These are phyloP conservation scores for Fusarium vanettenii DNA, from an alignment of 2,329 filamentous ascomycete genomes.

Conservation along the genomic window DNA sequence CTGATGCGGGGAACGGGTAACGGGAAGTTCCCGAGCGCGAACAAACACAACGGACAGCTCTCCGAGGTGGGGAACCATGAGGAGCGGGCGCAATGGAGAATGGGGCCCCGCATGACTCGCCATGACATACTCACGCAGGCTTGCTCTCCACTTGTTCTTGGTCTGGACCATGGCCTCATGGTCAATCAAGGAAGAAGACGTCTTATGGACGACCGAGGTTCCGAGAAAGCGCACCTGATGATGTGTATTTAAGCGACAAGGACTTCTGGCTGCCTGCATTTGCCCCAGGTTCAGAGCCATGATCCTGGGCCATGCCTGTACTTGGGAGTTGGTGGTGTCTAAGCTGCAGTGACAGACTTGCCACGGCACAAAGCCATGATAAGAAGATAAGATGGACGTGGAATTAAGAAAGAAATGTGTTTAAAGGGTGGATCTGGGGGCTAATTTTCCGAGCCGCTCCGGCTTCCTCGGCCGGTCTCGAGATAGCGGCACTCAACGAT, in stretches of 20 bases:
- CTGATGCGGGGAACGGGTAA: not conserved
- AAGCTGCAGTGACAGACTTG: not conserved
- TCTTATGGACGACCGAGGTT: not conserved
- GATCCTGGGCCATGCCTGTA: not conserved
- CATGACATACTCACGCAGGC: not conserved
- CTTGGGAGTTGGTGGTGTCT: not conserved
- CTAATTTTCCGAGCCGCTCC: not conserved
- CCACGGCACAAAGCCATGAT: not conserved
- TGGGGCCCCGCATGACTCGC: not conserved
- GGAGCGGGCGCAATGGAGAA: not conserved
- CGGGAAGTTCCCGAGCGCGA: not conserved
- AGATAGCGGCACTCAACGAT: not conserved
- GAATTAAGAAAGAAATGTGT: not conserved
- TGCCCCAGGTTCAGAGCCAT: not conserved
- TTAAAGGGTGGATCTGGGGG: not conserved
- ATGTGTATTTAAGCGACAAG: not conserved
- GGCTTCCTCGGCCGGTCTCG: not conserved
- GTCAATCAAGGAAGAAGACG: not conserved
- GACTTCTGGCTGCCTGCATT: not conserved
- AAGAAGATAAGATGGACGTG: not conserved
- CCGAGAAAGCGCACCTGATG: not conserved
- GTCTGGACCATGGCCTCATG: not conserved
- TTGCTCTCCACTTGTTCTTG: not conserved
- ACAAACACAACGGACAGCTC: not conserved
- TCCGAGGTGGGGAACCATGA: not conserved